phyloP scores from a whole-genome alignment of 164 flowering plant species.

The Nymphaea colorata region DNA sequence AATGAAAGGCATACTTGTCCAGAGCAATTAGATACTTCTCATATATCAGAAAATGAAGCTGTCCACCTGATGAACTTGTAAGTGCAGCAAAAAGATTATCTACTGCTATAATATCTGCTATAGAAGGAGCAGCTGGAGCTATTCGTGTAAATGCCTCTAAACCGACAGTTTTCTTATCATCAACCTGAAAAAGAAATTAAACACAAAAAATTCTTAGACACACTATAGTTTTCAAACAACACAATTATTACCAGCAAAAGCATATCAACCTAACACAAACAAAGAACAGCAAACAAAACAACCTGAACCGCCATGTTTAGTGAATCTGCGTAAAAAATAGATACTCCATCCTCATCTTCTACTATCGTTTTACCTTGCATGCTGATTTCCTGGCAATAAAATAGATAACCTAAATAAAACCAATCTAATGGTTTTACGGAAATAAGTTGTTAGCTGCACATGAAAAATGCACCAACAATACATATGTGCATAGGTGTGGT shows the following conservation, averaged over 20 bases:
- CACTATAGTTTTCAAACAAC: not conserved
- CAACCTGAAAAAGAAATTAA: slow-evolving; percentile 36
- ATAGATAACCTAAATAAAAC: too few relatives aligned
- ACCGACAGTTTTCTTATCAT: slow-evolving; percentile 72
- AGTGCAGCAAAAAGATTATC: slow-evolving; percentile 79
- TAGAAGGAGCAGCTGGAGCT: slow-evolving; percentile 60
- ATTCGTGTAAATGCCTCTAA: slow-evolving; percentile 80
- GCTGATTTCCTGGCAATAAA: too few relatives aligned
- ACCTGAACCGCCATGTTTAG: slow-evolving; percentile 85
- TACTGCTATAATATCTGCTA: slow-evolving; percentile 65
- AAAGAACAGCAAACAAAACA: slow-evolving; percentile 1
- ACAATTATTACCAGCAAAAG: not conserved
- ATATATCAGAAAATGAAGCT: slow-evolving; percentile 70
- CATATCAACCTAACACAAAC: not conserved
- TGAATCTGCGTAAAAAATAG: slow-evolving; percentile 64
- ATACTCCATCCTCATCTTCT: slow-evolving; percentile 67
- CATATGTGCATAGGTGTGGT: too few relatives aligned
- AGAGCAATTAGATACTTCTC: slow-evolving; percentile 79
- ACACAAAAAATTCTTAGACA: not conserved
- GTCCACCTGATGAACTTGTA: slow-evolving; percentile 47
- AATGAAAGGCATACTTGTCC: slow-evolving; percentile 47
- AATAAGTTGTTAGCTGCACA: too few relatives aligned
- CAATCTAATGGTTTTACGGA: too few relatives aligned
- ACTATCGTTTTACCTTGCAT: slow-evolving; percentile 11
- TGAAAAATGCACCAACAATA: too few relatives aligned